Conservation (phyloP, 2,329 filamentous ascomycete species). For the Aspergillus calidoustus region DNA sequence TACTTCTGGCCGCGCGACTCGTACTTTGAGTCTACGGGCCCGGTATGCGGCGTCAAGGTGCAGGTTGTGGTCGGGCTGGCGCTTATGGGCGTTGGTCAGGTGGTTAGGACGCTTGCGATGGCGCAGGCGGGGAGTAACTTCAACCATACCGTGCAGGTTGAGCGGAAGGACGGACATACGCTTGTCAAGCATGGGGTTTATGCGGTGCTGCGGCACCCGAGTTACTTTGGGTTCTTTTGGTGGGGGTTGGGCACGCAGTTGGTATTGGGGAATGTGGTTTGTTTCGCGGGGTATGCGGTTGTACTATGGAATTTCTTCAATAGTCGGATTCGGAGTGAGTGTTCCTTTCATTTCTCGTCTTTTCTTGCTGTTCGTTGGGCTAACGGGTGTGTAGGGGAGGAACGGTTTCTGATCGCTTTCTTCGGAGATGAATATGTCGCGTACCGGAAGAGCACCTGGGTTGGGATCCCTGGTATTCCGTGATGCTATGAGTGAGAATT, state of each 20-base stretch:
- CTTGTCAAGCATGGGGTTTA: constrained; percentile 89
- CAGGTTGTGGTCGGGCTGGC: constrained; percentile 62
- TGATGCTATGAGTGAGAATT: constrained; percentile 25
- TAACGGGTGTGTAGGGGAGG: constrained; percentile 64
- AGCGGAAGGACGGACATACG: constrained; percentile 70
- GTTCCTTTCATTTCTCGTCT: neutral
- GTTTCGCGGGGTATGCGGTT: constrained; percentile 71
- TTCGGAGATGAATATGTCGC: constrained; percentile 81
- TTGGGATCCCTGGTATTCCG: constrained; percentile 78
- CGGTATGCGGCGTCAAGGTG: constrained; percentile 34
- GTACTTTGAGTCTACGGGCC: constrained; percentile 52
- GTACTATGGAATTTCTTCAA: constrained; percentile 89
- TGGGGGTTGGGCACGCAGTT: constrained; percentile 96
- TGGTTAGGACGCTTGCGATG: constrained; percentile 82
- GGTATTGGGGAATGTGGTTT: constrained; percentile 81
- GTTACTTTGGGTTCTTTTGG: constrained; percentile 98
- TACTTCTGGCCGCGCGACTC: constrained; percentile 38
- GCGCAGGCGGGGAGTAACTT: constrained; percentile 86
- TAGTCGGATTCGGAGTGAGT: constrained; percentile 67
- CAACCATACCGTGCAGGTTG: constrained; percentile 80
- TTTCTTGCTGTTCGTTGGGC: constrained; percentile 3
- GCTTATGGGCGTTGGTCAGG: constrained; percentile 72
- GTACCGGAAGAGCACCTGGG: constrained; percentile 72
- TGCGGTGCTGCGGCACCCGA: constrained; percentile 75
- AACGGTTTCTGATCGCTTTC: constrained; percentile 75